Conservation (phyloP, 768 basidiomycete species). For the Podaxis rugospora region DNA sequence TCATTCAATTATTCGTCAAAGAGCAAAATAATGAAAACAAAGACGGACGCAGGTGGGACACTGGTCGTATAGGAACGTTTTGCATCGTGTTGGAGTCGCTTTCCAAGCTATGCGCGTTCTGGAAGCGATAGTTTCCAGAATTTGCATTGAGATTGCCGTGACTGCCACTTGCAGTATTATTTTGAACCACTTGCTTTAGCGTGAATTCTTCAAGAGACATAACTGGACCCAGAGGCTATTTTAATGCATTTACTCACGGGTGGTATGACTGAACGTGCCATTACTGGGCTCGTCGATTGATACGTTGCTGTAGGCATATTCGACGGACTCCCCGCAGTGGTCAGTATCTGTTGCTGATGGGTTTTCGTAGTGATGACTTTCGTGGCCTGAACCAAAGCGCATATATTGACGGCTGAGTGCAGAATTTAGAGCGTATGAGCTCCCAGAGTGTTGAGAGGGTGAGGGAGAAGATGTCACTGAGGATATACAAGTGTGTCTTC, state of each 20-base stretch:
- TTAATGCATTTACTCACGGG: not conserved
- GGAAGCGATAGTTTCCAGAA: not conserved
- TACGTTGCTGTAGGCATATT: not conserved
- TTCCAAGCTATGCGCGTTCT: not conserved
- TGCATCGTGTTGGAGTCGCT: slow-evolving; percentile 15
- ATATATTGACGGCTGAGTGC: not conserved
- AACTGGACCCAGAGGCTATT: not conserved
- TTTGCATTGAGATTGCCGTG: not conserved
- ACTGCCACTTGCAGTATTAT: not conserved
- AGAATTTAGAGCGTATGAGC: not conserved
- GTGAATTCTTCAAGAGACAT: not conserved
- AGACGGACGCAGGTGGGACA: slow-evolving; percentile 66
- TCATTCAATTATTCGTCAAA: slow-evolving; percentile 8
- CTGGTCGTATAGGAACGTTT: slow-evolving; percentile 56
- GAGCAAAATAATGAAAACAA: not conserved
- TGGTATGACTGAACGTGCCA: not conserved
- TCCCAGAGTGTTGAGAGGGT: slow-evolving; percentile 22
- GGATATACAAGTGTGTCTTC: not conserved
- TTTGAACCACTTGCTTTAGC: not conserved
- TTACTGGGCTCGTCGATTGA: not conserved
- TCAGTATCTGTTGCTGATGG: not conserved
- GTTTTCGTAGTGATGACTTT: not conserved
- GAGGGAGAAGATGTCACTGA: slow-evolving; percentile 30
- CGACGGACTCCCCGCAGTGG: not conserved
- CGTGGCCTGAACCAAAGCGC: not conserved